These are phyloP conservation scores for Eragrostis nindensis DNA, from an alignment of 176 grass and related monocot genomes.

Conservation along the genomic window DNA sequence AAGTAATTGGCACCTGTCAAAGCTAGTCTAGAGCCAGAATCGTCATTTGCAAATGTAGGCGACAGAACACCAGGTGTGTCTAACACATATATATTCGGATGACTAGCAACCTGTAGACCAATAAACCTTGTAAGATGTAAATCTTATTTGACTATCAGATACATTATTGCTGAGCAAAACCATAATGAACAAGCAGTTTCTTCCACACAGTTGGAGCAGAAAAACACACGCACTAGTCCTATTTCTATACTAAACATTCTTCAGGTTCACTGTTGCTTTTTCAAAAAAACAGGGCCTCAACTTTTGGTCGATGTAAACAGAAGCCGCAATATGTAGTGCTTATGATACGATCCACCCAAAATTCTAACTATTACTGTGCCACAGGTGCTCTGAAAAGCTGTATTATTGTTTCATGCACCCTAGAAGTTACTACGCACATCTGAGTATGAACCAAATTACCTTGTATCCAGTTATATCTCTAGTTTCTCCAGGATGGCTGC, in stretches of 20 bases:
- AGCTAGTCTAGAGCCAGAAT: slow-evolving; percentile 48
- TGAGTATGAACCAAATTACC: slow-evolving; percentile 39
- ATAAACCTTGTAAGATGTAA: slow-evolving; percentile 12
- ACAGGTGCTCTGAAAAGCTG: background rate
- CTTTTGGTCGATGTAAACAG: background rate
- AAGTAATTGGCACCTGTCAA: slow-evolving; percentile 57
- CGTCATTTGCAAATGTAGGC: slow-evolving; percentile 43
- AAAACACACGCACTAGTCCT: background rate
- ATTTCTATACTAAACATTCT: background rate
- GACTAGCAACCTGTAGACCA: slow-evolving; percentile 63
- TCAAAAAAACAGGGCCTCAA: background rate
- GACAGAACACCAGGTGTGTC: slow-evolving; percentile 67
- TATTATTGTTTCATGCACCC: slow-evolving; percentile 10
- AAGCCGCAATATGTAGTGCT: background rate
- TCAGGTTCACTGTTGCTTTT: background rate
- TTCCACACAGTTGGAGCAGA: background rate
- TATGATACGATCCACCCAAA: background rate
- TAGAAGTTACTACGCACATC: background rate
- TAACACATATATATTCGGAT: slow-evolving; percentile 77
- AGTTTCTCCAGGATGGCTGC: slow-evolving; percentile 70
- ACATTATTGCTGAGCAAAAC: background rate
- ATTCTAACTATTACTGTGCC: too few relatives aligned
- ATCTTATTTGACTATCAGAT: slow-evolving; percentile 22
- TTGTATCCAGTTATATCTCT: slow-evolving; percentile 81
- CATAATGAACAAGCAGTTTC: background rate